phyloP scores from a whole-genome alignment of 2,329 filamentous ascomycete genomes.

The Sarocladium kiliense region DNA sequence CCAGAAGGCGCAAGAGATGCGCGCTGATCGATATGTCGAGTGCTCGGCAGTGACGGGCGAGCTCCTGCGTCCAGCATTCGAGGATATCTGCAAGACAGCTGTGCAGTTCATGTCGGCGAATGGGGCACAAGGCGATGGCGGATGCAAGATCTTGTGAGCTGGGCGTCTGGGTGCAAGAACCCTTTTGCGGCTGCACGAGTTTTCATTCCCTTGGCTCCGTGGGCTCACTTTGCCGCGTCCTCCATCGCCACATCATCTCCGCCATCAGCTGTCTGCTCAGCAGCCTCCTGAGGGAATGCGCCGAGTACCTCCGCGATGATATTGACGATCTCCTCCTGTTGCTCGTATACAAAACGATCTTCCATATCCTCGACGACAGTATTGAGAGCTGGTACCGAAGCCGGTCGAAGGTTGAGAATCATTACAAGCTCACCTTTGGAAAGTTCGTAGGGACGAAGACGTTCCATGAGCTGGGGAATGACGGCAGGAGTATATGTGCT shows the following conservation, averaged over 20 bases:
- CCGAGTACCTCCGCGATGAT: conserved; percentile 56
- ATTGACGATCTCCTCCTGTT: conserved; percentile 53
- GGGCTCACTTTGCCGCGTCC: conserved; percentile 17
- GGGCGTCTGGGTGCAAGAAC: background rate
- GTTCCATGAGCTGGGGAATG: conserved; percentile 49
- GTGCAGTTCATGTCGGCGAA: conserved; percentile 38
- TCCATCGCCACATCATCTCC: conserved; percentile 22
- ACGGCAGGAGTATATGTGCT: conserved; percentile 46
- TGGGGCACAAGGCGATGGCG: conserved; percentile 51
- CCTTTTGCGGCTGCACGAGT: background rate
- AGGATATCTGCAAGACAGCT: conserved; percentile 56
- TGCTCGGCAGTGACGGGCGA: conserved; percentile 58
- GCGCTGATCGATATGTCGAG: conserved; percentile 59
- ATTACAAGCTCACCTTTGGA: conserved; percentile 65
- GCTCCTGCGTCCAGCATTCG: conserved; percentile 50
- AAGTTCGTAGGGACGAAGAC: conserved; percentile 51
- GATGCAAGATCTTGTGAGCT: conserved; percentile 45
- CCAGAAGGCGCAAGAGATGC: conserved; percentile 49
- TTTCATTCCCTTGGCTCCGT: background rate
- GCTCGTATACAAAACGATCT: conserved; percentile 51
- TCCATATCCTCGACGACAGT: conserved; percentile 62
- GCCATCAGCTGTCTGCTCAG: conserved; percentile 17
- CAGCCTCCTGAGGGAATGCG: conserved; percentile 33
- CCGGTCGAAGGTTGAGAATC: conserved; percentile 61
- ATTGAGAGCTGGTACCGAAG: conserved; percentile 51